Percentiles rank a stretch among this genome's conserved stretches.
These are phyloP conservation scores for Eremochloa ophiuroides DNA, from an alignment of 176 grass and related monocot genomes.

Conservation along the genomic window DNA sequence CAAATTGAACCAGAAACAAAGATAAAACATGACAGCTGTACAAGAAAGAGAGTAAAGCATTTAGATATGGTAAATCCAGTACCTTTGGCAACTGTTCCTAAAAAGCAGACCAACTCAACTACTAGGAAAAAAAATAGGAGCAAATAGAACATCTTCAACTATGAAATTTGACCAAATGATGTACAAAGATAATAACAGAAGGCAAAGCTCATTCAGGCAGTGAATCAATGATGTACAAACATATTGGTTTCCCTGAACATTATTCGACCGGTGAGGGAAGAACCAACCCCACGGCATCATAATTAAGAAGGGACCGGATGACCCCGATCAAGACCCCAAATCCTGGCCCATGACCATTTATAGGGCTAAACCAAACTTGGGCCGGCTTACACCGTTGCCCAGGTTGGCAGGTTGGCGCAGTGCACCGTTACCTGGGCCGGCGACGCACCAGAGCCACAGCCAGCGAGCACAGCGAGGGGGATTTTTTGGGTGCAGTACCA, in stretches of 20 bases:
- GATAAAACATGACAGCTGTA: background rate
- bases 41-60: background rate
- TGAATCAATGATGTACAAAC: background rate
- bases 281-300: background rate
- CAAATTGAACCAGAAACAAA: background rate
- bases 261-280: background rate
- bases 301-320: background rate
- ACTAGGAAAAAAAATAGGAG: background rate
- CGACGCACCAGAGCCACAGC: background rate
- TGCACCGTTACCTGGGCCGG: too few relatives aligned
- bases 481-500: background rate
- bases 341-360: background rate
- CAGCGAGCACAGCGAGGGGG: background rate
- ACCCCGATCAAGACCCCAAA: background rate
- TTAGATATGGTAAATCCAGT: background rate
- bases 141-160: slow-evolving; percentile 12
- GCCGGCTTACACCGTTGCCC: background rate
- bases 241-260: background rate
- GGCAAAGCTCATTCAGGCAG: background rate
- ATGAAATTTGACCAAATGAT: background rate
- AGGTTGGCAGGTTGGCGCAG: too few relatives aligned
- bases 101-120: background rate
- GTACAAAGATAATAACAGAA: background rate
- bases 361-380: background rate
- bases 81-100: background rate